Evolutionary conservation across 352 stramenopile species (phyloP).

Genomic region (Globisporangium cylindrosporum): DNA sequence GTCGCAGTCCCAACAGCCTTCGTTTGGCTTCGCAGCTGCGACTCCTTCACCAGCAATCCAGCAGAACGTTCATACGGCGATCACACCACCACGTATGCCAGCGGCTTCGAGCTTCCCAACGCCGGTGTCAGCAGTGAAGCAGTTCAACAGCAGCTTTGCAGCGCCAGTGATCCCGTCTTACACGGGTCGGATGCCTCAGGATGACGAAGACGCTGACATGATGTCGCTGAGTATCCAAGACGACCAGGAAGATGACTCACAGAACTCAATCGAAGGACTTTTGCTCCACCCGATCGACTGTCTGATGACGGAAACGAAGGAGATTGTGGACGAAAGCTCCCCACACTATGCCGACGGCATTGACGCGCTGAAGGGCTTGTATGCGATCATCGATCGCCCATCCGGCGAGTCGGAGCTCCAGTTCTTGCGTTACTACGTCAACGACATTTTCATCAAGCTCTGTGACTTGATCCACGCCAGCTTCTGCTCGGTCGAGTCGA

Average conservation of each 20-base stretch:
- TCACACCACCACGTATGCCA: constrained; percentile 22
- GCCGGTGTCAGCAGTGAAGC: constrained; percentile 30
- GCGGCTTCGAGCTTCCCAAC: constrained; percentile 15
- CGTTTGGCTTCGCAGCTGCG: constrained; percentile 24
- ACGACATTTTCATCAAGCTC: constrained; percentile 70
- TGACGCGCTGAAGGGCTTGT: constrained; percentile 77
- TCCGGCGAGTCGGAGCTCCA: constrained; percentile 50
- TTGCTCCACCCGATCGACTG: constrained; percentile 64
- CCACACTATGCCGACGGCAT: constrained; percentile 56
- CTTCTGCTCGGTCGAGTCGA: constrained; percentile 56
- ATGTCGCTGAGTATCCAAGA: constrained; percentile 28
- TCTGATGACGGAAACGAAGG: constrained; percentile 56
- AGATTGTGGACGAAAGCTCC: constrained; percentile 60
- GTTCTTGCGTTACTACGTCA: constrained; percentile 75
- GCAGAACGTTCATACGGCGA: constrained; percentile 10
- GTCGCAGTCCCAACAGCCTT: constrained; percentile 11
- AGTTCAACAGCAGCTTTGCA: constrained; percentile 21
- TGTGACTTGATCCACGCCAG: constrained; percentile 75
- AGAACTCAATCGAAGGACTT: constrained; percentile 41
- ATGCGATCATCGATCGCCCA: constrained; percentile 68
- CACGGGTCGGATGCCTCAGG: constrained; percentile 11
- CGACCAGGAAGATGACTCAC: not conserved
- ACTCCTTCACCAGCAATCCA: constrained; percentile 12
- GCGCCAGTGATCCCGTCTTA: not conserved
- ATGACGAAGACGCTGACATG: constrained; percentile 66